Evolutionary conservation across 768 basidiomycete genomes (phyloP), one percentile per base, ranked within the genome.

Genomic region (Termitomyces sp.): DNA sequence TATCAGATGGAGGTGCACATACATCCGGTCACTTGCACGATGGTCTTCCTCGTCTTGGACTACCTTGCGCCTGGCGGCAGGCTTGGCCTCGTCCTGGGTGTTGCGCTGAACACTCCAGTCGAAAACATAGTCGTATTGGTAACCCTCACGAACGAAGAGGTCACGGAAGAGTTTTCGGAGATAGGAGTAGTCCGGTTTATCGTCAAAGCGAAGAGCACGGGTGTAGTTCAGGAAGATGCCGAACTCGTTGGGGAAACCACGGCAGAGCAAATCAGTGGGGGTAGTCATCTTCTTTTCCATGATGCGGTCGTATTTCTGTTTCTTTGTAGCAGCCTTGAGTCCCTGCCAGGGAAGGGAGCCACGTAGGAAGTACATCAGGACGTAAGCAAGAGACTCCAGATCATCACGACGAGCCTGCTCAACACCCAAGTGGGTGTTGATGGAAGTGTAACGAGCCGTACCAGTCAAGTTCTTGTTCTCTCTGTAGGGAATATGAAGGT

Each of bases 221-320:
- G 95, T 96, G 76, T 98, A 99, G 78, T 98, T 99, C 66, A 99
- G 78, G 83, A 98, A 98, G 64, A 98, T 97, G 39, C 94, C 96
- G 61, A 98, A 97, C 76, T 99, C 97, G 78, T 94, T 95, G 58
- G 97, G 96, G 84, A 97, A 98, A n/a, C 93, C 94, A 62, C 96
- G 94, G 79, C 96, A 98, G 27, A 99, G 85, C 55, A 96, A 80
- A 70, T 98, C 94, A 48, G 92, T 95, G 13, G 94, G 92, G 0
- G 94, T 97, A 35, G 97, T 98, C 94, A 99, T 98, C 85, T 99
- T 99, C 85, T 99, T 99, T 77, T 99, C 97, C 97, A 99, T 99
- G 78, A 99, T 99, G 57, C 97, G 89, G 74, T 98, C 97, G 73
- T 98, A 98, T 79, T 99, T 99, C 82, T 99, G 97, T 85, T 99